phyloP scores from a whole-genome alignment of 2,329 filamentous ascomycete genomes.

The Mycocentrospora acerina region DNA sequence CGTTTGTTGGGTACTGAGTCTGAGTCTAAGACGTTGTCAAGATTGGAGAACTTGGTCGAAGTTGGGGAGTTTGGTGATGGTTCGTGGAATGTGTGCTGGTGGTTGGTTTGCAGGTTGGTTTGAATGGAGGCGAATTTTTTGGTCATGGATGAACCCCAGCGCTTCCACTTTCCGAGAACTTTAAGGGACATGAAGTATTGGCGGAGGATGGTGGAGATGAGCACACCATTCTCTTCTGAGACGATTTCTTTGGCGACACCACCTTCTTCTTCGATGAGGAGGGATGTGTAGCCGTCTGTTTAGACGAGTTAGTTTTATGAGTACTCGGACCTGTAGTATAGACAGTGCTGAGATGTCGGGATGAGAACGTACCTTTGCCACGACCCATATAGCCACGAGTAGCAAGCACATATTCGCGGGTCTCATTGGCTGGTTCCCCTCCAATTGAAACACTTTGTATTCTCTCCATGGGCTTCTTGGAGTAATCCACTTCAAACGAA shows the following conservation, averaged over 20 bases:
- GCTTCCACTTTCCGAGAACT: constrained; percentile 76
- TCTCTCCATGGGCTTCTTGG: constrained; percentile 60
- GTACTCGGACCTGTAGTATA: not conserved
- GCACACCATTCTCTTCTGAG: constrained; percentile 80
- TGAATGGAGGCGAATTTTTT: constrained; percentile 69
- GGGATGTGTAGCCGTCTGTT: constrained; percentile 71
- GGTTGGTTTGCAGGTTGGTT: constrained; percentile 57
- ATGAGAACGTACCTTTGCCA: constrained; percentile 57
- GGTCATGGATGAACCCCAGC: constrained; percentile 64
- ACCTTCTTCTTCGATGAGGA: constrained; percentile 75
- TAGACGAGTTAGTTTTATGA: constrained; percentile 13
- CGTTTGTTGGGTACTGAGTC: constrained; percentile 7
- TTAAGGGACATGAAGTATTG: constrained; percentile 90
- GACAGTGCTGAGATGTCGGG: not conserved
- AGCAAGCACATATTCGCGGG: constrained; percentile 69
- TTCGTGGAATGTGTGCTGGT: constrained; percentile 53
- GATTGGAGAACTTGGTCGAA: constrained; percentile 14
- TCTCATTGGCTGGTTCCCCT: constrained; percentile 61
- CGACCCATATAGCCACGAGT: constrained; percentile 88
- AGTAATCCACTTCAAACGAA: constrained; percentile 69
- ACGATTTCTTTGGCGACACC: constrained; percentile 77
- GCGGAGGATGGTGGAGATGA: constrained; percentile 82
- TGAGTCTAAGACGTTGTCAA: constrained; percentile 12
- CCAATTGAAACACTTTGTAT: constrained; percentile 64
- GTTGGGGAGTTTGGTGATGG: constrained; percentile 30